These are phyloP conservation scores for Leccinum fuscescens DNA, from an alignment of 1,284 basidiomycete species.

Conservation along the genomic window DNA sequence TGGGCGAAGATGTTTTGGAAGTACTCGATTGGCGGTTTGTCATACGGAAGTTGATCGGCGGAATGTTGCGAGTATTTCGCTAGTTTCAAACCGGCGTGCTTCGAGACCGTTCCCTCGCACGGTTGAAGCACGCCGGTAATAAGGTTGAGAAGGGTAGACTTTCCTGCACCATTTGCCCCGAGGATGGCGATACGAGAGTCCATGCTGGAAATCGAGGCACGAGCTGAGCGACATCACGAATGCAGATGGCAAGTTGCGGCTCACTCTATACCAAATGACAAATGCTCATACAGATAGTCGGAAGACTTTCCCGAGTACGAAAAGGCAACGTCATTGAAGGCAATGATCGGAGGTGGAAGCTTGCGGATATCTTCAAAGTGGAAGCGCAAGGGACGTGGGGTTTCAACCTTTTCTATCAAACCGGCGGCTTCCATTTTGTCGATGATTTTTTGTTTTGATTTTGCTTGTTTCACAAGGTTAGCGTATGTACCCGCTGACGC, in stretches of 20 bases:
- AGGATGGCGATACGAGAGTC: slow-evolving; percentile 96
- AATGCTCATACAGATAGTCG: slow-evolving; percentile 85
- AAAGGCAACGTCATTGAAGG: slow-evolving; percentile 94
- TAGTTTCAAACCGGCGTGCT: slow-evolving; percentile 89
- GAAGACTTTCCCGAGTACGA: slow-evolving; percentile 87
- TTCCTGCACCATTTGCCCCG: slow-evolving; percentile 97
- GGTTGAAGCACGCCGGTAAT: slow-evolving; percentile 88
- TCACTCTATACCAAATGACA: slow-evolving; percentile 94
- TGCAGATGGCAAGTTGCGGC: slow-evolving; percentile 39
- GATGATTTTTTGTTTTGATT: slow-evolving; percentile 99
- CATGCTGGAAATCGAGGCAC: slow-evolving; percentile 57
- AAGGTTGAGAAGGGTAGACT: slow-evolving; percentile 95
- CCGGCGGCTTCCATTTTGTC: slow-evolving; percentile 99
- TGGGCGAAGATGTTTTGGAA: slow-evolving; percentile 78
- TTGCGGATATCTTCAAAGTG: slow-evolving; percentile 95
- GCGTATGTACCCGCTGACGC: slow-evolving; percentile 98
- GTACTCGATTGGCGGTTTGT: slow-evolving; percentile 91
- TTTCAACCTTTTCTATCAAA: slow-evolving; percentile 87
- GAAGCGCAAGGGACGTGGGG: slow-evolving; percentile 76
- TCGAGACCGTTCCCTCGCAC: slow-evolving; percentile 80
- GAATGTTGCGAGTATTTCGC: slow-evolving; percentile 99
- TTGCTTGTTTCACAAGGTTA: slow-evolving; percentile 97
- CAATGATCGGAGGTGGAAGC: slow-evolving; percentile 96
- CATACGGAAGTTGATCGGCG: slow-evolving; percentile 97
- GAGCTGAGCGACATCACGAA: slow-evolving; percentile 7